phyloP scores from a whole-genome alignment of 495 filamentous ascomycete species.

The Neurospora hispaniola region DNA sequence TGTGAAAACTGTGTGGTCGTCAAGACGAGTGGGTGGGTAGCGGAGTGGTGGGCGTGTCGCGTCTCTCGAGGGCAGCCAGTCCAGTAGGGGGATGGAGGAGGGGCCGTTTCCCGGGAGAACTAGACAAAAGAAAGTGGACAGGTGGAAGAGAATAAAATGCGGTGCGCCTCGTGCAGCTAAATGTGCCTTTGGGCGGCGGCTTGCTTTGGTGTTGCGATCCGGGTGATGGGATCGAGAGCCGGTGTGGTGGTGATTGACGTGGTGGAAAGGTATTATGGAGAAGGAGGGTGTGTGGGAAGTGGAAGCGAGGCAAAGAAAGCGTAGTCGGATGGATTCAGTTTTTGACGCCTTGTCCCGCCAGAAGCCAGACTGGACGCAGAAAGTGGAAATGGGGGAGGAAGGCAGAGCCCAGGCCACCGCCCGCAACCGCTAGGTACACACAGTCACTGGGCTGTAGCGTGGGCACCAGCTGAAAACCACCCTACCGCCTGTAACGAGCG shows the following conservation, averaged over 20 bases:
- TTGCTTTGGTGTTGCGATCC: constrained; percentile 19
- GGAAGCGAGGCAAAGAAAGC: constrained; percentile 14
- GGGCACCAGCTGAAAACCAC: neutral
- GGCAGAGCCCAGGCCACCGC: constrained; percentile 11
- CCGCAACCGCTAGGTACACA: neutral
- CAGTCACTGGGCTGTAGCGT: neutral
- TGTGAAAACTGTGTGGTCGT: constrained; percentile 12
- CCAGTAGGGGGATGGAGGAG: constrained; percentile 7
- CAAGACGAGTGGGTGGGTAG: constrained; percentile 5
- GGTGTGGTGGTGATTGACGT: constrained; percentile 12
- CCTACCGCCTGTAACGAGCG: neutral
- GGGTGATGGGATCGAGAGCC: constrained; percentile 21
- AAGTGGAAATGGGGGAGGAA: constrained; percentile 5
- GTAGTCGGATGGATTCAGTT: constrained; percentile 12
- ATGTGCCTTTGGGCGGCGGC: constrained; percentile 15
- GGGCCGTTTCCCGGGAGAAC: neutral
- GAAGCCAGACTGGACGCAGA: constrained; percentile 12
- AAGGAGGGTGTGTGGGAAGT: constrained; percentile 12
- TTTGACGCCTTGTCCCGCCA: constrained; percentile 17
- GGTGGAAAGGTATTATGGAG: constrained; percentile 12
- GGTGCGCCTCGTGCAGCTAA: neutral
- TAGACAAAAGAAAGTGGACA: constrained; percentile 1
- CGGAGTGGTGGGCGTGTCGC: constrained; percentile 31
- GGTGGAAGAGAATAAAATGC: constrained; percentile 13
- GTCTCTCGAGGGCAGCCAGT: constrained; percentile 25